Evolutionary conservation across 352 stramenopile genomes (phyloP).

Genomic region (Globisporangium sylvaticum): DNA sequence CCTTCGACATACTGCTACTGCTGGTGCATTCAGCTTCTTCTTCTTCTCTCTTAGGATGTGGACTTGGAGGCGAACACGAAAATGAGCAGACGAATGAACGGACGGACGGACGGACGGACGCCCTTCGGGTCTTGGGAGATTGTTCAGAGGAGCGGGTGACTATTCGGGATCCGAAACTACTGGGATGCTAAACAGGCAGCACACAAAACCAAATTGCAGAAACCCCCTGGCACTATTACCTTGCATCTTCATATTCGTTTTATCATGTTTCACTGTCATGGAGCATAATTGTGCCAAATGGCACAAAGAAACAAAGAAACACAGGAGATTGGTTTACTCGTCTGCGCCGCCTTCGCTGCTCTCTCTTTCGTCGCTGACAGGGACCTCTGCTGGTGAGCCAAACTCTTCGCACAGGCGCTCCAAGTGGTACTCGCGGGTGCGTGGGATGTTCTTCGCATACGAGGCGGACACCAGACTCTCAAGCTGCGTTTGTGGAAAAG

Average conservation of each 20-base stretch:
- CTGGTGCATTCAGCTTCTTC: not conserved
- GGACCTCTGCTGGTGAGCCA: constrained; percentile 14
- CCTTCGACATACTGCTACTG: constrained; percentile 79
- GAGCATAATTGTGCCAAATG: not conserved
- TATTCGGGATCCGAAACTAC: not conserved
- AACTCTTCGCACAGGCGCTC: constrained; percentile 63
- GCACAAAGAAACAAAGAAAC: no score
- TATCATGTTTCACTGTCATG: not conserved
- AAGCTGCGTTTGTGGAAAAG: constrained; percentile 29
- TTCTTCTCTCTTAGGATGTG: not conserved
- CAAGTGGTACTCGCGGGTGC: constrained; percentile 54
- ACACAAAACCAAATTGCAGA: not conserved
- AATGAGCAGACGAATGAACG: not conserved
- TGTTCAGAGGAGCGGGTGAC: not conserved
- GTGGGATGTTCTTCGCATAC: constrained; percentile 63
- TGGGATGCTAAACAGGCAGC: not conserved
- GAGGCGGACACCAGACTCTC: constrained; percentile 66
- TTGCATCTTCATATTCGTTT: not conserved
- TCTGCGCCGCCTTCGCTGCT: not conserved
- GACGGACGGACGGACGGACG: not conserved
- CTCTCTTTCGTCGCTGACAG: not conserved
- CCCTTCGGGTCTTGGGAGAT: not conserved
- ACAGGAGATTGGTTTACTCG: not conserved
- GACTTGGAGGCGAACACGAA: not conserved
- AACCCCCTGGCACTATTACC: not conserved